Evolutionary conservation across 1,139 yeast genomes (phyloP), one percentile per base, ranked within the genome.

Genomic region (Suhomyces wounanorum): DNA sequence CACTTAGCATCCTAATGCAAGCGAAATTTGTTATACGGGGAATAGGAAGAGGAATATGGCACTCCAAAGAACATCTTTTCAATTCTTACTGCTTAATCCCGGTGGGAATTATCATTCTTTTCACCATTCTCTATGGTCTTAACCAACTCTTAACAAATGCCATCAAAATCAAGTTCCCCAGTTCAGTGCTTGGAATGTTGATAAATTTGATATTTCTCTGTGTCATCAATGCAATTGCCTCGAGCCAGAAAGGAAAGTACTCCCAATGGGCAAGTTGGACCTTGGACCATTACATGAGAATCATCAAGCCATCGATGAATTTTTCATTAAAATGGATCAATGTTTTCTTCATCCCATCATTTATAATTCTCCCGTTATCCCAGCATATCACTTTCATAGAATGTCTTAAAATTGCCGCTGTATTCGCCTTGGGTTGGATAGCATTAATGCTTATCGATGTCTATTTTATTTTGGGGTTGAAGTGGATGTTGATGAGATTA

Each of bases 301-400:
- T 81, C 21, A 72, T 85, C 48, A 84, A 84, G 49, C 81, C 88
- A 1, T 85, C 89, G 0, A 81, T 83, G 70, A 87, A 87, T 50
- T 87, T 87, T 63, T 73, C 86, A 2, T 71, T 88, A 52, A 76
- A 86, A 51, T 88, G 94, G 94, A 88, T 88, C 68, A 87, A 85
- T 64, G 78, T 87, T 9, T 87, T 84, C 63, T 88, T 88, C 72
- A 83, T 89, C 1, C 94, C 95, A 0, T 84, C 91, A 0, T 87
- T 88, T 60, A 82, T 87, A 26, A 79, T 85, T 1, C 75, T 88
- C 45, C 94, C 95, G 0, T 72, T 87, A 49, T 79, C 89, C 14
- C 79, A 80, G 37, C 78, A 79, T 53, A 85, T 88, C 43, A 73
- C 85, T 13, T 83, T 84, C 40, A 77, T 78, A 21, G 95, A 87